Evolutionary conservation across 2,329 filamentous ascomycete species (phyloP).

Genomic region (Atkinsonella texensis): DNA sequence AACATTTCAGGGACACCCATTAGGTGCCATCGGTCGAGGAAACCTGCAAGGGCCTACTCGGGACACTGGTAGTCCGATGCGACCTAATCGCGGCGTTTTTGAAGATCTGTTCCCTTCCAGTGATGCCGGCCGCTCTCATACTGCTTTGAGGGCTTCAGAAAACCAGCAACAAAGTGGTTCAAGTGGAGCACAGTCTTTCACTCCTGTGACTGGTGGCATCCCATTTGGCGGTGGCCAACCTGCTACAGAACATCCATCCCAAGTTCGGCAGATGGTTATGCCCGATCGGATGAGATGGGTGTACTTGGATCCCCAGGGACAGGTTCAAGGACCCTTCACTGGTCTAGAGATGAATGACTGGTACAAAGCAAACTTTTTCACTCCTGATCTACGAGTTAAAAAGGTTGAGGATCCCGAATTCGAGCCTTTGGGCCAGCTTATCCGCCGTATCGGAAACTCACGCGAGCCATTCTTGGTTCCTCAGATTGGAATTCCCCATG

Average conservation of each 20-base stretch:
- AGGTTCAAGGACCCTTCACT: slow-evolving; percentile 87
- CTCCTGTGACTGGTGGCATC: slow-evolving; percentile 21
- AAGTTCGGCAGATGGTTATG: slow-evolving; percentile 93
- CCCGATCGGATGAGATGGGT: slow-evolving; percentile 98
- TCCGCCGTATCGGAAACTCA: slow-evolving; percentile 91
- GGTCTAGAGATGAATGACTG: slow-evolving; percentile 99
- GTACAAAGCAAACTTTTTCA: slow-evolving; percentile 99
- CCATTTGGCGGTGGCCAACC: slow-evolving; percentile 24
- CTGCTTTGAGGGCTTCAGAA: slow-evolving; percentile 26
- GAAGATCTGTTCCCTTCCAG: slow-evolving; percentile 39
- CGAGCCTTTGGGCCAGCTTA: slow-evolving; percentile 87
- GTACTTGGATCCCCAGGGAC: slow-evolving; percentile 87
- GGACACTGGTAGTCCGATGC: slow-evolving; percentile 48
- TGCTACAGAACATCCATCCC: slow-evolving; percentile 45
- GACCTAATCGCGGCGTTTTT: slow-evolving; percentile 40
- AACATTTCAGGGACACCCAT: slow-evolving; percentile 43
- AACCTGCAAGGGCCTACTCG: slow-evolving; percentile 41
- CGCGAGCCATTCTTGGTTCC: slow-evolving; percentile 95
- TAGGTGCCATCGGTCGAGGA: slow-evolving; percentile 55
- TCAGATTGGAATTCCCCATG: slow-evolving; percentile 90
- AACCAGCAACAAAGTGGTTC: slow-evolving; percentile 21
- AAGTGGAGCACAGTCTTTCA: slow-evolving; percentile 24
- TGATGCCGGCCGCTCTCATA: slow-evolving; percentile 21
- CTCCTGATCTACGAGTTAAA: slow-evolving; percentile 84
- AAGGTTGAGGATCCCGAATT: slow-evolving; percentile 90